These are phyloP conservation scores for Canariomyces notabilis DNA, from an alignment of 2,329 filamentous ascomycete species.

Conservation along the genomic window DNA sequence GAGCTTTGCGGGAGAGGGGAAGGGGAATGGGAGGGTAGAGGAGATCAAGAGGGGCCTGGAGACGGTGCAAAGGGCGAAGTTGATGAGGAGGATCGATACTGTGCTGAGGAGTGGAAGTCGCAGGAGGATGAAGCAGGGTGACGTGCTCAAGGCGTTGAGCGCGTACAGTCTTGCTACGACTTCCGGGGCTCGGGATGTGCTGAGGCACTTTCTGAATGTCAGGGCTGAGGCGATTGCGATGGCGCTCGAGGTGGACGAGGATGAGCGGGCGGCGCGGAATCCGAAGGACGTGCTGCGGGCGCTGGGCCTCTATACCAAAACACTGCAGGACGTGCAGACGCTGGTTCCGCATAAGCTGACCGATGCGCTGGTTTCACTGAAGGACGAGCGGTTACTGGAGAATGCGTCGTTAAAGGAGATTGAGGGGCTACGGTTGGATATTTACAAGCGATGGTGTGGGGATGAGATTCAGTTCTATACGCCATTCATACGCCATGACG, in stretches of 20 bases:
- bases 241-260: conserved; percentile 49
- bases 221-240: conserved; percentile 63
- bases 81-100: conserved; percentile 65
- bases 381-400: conserved; percentile 65
- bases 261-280: conserved; percentile 33
- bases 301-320: conserved; percentile 69
- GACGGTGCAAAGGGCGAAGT: conserved; percentile 51
- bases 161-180: conserved; percentile 79
- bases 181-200: conserved; percentile 71
- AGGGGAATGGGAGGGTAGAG: conserved; percentile 53
- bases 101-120: conserved; percentile 60
- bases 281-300: conserved; percentile 55
- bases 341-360: conserved; percentile 69
- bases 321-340: conserved; percentile 70
- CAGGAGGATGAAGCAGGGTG: conserved; percentile 33
- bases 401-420: conserved; percentile 61
- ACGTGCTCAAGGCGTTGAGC: conserved; percentile 68
- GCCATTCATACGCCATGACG: conserved; percentile 80
- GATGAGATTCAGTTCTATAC: conserved; percentile 81
- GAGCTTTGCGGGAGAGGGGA: conserved; percentile 49
- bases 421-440: conserved; percentile 69
- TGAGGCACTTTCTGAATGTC: conserved; percentile 72
- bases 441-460: conserved; percentile 74
- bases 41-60: conserved; percentile 59
- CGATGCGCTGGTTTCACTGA: conserved; percentile 63